These are phyloP conservation scores for Zygotorulaspora florentina DNA, from an alignment of 805 yeast species.

Conservation along the genomic window DNA sequence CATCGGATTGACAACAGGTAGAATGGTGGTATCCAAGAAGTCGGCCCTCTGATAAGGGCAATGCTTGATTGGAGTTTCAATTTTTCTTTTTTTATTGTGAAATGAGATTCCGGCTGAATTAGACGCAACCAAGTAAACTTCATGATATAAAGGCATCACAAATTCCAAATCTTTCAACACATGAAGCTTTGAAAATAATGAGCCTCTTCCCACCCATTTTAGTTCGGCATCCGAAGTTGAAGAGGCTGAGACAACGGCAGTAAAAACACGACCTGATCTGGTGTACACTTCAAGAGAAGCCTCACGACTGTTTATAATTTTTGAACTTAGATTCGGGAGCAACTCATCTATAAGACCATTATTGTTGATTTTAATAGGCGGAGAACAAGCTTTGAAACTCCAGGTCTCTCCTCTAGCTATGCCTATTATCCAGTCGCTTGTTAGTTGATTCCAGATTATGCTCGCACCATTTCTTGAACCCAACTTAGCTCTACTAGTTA, in stretches of 20 bases:
- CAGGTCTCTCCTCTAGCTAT: constrained; percentile 1
- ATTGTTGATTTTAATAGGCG: neutral
- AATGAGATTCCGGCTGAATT: neutral
- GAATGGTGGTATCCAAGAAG: constrained; percentile 6
- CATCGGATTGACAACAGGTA: constrained; percentile 4
- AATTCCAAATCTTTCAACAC: neutral
- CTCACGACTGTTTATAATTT: neutral
- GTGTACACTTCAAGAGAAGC: neutral
- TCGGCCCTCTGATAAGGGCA: constrained; percentile 2
- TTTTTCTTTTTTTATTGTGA: neutral
- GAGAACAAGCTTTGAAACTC: neutral
- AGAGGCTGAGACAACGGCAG: neutral
- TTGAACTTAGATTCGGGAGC: neutral
- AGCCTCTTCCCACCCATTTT: neutral
- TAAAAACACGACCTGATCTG: neutral
- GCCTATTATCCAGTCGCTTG: constrained; percentile 3
- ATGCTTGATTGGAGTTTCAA: neutral
- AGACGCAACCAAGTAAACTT: constrained; percentile 1
- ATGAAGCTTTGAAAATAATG: neutral
- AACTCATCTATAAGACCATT: neutral
- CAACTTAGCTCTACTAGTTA: constrained; percentile 1
- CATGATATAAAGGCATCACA: neutral
- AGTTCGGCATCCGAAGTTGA: neutral
- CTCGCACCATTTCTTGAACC: neutral
- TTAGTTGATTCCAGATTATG: neutral